phyloP scores from a whole-genome alignment of 2,329 filamentous ascomycete genomes.

The Macrophomina pseudophaseolina region DNA sequence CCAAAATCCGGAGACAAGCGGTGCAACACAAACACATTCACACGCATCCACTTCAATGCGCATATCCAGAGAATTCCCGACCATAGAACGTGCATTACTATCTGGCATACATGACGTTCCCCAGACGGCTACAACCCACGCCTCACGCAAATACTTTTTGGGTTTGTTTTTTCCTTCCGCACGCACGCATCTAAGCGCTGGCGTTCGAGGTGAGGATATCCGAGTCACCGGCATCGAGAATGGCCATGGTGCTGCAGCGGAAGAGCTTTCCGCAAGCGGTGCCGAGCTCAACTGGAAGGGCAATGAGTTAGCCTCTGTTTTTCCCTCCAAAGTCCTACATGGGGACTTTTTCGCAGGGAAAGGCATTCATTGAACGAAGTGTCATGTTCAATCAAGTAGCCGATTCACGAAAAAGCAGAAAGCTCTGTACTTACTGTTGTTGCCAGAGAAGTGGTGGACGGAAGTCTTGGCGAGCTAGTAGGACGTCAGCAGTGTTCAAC shows the following conservation, averaged over 20 bases:
- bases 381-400: background rate
- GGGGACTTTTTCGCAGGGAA: constrained; percentile 91
- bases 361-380: constrained; percentile 36
- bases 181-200: constrained; percentile 40
- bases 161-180: background rate
- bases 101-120: constrained; percentile 23
- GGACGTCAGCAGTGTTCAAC: too few relatives aligned
- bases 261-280: constrained; percentile 99
- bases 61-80: constrained; percentile 6
- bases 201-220: constrained; percentile 86
- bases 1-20: too few relatives aligned
- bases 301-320: constrained; percentile 62
- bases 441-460: constrained; percentile 97
- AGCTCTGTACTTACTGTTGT: constrained; percentile 82
- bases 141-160: background rate
- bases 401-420: constrained; percentile 25
- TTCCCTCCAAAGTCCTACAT: constrained; percentile 85
- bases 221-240: constrained; percentile 94
- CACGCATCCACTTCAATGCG: background rate
- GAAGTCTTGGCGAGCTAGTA: constrained; percentile 76
- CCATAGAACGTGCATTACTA: constrained; percentile 26
- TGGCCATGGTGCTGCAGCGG: constrained; percentile 95
- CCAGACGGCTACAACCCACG: constrained; percentile 10
- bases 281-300: constrained; percentile 84
- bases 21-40: background rate